These are phyloP conservation scores for Cystofilobasidium macerans DNA, from an alignment of 768 basidiomycete species.

Conservation along the genomic window DNA sequence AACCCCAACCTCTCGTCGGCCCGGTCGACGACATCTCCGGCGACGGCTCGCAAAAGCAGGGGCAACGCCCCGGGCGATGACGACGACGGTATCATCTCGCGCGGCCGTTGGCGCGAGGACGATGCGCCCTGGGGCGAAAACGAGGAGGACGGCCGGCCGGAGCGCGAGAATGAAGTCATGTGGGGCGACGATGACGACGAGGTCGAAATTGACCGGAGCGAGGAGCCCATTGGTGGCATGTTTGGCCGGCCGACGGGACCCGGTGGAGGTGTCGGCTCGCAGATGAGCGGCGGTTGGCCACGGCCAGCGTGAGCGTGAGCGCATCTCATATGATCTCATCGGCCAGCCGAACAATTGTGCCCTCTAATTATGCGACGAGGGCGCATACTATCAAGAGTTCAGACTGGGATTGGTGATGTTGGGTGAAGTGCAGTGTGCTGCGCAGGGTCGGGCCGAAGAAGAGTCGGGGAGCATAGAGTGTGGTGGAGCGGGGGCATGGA, in stretches of 20 bases:
- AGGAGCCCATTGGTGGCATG: slow-evolving; percentile 6
- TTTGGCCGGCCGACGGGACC: neutral
- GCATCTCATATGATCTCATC: too few species aligned
- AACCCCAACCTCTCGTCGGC: slow-evolving; percentile 13
- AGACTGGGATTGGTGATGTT: too few species aligned
- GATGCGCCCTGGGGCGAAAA: slow-evolving; percentile 19
- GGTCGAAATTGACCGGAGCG: slow-evolving; percentile 25
- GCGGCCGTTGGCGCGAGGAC: slow-evolving; percentile 19
- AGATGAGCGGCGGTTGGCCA: slow-evolving; percentile 1
- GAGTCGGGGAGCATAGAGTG: too few species aligned
- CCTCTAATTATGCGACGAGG: too few species aligned
- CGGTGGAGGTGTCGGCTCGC: neutral
- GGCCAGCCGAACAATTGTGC: too few species aligned
- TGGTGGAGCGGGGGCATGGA: too few species aligned
- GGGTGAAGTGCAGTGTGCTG: too few species aligned
- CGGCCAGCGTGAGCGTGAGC: neutral
- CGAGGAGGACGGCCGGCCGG: slow-evolving; percentile 10
- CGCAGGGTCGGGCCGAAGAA: too few species aligned
- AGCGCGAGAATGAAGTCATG: slow-evolving; percentile 16
- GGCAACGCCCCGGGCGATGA: slow-evolving; percentile 21
- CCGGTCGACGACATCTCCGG: neutral
- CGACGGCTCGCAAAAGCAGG: neutral
- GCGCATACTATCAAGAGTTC: too few species aligned
- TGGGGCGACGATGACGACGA: slow-evolving; percentile 26
- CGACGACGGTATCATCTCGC: slow-evolving; percentile 25